Evolutionary conservation across 2,329 filamentous ascomycete genomes (phyloP).

Genomic region (Talaromyces albobiverticillius): DNA sequence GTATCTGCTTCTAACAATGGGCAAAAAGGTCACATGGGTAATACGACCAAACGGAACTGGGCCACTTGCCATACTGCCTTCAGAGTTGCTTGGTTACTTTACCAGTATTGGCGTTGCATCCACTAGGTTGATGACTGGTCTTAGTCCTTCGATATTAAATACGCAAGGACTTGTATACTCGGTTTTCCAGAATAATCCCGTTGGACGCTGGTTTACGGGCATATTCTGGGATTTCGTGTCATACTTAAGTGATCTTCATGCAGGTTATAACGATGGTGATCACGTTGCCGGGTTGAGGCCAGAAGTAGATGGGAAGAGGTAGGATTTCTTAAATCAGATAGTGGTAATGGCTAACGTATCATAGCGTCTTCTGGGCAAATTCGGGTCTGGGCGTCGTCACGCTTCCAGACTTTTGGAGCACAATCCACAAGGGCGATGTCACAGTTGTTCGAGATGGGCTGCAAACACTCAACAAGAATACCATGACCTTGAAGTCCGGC

Average conservation of each 20-base stretch:
- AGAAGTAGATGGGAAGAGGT: too few relatives aligned
- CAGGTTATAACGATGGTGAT: constrained; percentile 23
- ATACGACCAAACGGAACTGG: constrained; percentile 31
- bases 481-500: not conserved
- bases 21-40: constrained; percentile 32
- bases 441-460: constrained; percentile 24
- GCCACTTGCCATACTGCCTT: constrained; percentile 29
- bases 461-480: too few relatives aligned
- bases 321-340: too few relatives aligned
- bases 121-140: not conserved
- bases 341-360: constrained; percentile 21
- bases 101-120: not conserved
- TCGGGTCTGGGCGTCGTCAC: constrained; percentile 30
- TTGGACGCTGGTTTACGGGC: not conserved
- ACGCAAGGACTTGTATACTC: not conserved
- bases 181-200: not conserved
- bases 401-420: constrained; percentile 32
- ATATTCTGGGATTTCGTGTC: not conserved
- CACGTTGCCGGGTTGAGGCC: too few relatives aligned
- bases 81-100: constrained; percentile 20
- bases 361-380: constrained; percentile 34
- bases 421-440: constrained; percentile 28
- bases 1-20: constrained; percentile 27
- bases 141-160: not conserved
- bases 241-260: constrained; percentile 13